Percentiles rank a stretch among this genome's conserved stretches.
phyloP scores from a whole-genome alignment of 2,329 filamentous ascomycete species.

The Stagonosporopsis cucurbitacearum region DNA sequence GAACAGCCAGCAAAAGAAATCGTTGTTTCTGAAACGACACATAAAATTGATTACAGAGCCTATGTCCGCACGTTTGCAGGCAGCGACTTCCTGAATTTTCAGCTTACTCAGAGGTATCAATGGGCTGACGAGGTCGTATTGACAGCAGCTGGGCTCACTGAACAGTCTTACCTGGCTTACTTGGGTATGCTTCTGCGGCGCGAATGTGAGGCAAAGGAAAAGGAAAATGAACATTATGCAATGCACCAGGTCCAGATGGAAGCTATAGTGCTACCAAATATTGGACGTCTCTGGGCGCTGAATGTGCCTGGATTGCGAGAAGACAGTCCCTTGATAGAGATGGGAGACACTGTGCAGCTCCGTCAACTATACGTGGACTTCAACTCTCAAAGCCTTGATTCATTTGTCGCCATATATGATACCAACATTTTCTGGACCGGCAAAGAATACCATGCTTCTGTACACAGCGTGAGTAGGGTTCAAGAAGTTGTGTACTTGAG shows the following conservation, averaged over 20 bases:
- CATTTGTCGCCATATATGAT: background rate
- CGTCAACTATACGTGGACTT: slow-evolving; percentile 36
- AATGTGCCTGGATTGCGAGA: slow-evolving; percentile 41
- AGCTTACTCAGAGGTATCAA: background rate
- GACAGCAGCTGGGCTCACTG: slow-evolving; percentile 2
- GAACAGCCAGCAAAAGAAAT: background rate
- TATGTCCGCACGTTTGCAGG: slow-evolving; percentile 30
- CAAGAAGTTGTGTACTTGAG: slow-evolving; percentile 34
- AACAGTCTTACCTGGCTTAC: slow-evolving; percentile 24
- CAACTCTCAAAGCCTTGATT: slow-evolving; percentile 7
- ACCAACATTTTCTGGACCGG: slow-evolving; percentile 24
- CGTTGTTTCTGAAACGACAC: slow-evolving; percentile 16
- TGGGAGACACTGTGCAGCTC: slow-evolving; percentile 43
- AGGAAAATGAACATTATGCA: slow-evolving; percentile 23
- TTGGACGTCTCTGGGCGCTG: slow-evolving; percentile 24
- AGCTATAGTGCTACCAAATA: background rate
- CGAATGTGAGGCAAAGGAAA: slow-evolving; percentile 18
- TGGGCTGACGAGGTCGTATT: background rate
- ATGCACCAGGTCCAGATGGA: slow-evolving; percentile 29
- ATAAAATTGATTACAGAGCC: slow-evolving; percentile 21
- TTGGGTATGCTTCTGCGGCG: slow-evolving; percentile 21
- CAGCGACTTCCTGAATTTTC: slow-evolving; percentile 23
- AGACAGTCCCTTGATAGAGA: slow-evolving; percentile 39
- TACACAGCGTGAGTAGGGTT: slow-evolving; percentile 32
- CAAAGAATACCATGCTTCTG: slow-evolving; percentile 28